Evolutionary conservation across 352 stramenopile species (phyloP).

Genomic region (Phytophthora crassamura): DNA sequence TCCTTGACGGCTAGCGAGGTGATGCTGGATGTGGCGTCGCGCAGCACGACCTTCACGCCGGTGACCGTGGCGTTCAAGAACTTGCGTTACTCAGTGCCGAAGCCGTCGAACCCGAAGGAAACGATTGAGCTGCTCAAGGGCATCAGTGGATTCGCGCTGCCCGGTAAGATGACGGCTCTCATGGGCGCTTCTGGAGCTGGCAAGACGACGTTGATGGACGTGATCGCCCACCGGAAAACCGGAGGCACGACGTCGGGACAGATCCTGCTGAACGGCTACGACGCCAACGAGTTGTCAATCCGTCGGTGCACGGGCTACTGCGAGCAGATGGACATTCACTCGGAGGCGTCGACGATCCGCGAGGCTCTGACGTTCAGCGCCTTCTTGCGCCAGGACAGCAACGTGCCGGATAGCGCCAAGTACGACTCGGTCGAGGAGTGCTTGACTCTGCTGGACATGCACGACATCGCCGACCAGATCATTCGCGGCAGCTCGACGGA

Average conservation of each 20-base stretch:
- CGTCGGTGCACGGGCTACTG: constrained; percentile 30
- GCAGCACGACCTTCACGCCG: constrained; percentile 21
- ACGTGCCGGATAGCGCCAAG: constrained; percentile 42
- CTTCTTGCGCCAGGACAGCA: constrained; percentile 36
- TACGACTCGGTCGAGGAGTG: constrained; percentile 44
- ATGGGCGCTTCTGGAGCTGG: constrained; percentile 80
- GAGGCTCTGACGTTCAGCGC: constrained; percentile 48
- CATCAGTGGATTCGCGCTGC: constrained; percentile 27
- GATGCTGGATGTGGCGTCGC: constrained; percentile 27
- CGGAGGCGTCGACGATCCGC: constrained; percentile 10
- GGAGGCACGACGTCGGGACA: constrained; percentile 30
- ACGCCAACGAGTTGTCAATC: constrained; percentile 42
- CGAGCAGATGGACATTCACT: constrained; percentile 27
- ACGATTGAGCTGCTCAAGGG: constrained; percentile 32
- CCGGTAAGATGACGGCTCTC: constrained; percentile 30
- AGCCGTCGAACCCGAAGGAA: constrained; percentile 31
- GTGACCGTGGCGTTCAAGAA: constrained; percentile 30
- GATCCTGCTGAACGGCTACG: constrained; percentile 33
- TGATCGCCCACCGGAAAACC: constrained; percentile 89
- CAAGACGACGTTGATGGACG: constrained; percentile 89
- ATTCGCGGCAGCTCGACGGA: constrained; percentile 50
- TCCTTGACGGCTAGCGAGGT: constrained; percentile 32
- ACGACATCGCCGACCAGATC: constrained; percentile 42
- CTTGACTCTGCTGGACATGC: constrained; percentile 49
- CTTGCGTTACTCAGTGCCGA: constrained; percentile 24